Percentiles rank a stretch among this genome's conserved stretches.
These are phyloP conservation scores for Persicaria tinctoria DNA, from an alignment of 148 eudicot species.

Conservation along the genomic window DNA sequence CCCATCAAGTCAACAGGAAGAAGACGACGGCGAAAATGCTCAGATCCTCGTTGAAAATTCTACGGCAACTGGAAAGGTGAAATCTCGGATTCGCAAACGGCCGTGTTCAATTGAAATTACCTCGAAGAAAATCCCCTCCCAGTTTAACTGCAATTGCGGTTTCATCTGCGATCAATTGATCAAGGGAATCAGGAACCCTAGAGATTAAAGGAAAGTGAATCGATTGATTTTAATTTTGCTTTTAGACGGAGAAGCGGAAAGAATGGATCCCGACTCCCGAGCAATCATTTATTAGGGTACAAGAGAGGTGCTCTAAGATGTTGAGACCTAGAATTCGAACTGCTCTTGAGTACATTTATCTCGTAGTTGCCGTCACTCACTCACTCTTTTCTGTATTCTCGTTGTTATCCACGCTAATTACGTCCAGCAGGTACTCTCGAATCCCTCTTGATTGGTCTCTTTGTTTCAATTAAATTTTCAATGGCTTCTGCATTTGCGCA, in stretches of 20 bases:
- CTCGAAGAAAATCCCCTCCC: not conserved
- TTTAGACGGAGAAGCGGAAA: not conserved
- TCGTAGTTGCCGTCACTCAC: slow-evolving; percentile 48
- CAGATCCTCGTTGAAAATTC: not conserved
- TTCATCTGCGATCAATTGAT: not conserved
- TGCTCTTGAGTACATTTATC: slow-evolving; percentile 62
- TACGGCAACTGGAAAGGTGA: not conserved
- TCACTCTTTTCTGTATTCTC: slow-evolving; percentile 63
- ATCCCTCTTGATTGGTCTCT: slow-evolving; percentile 2
- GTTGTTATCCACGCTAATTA: slow-evolving; percentile 98
- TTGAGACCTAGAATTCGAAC: slow-evolving; percentile 58
- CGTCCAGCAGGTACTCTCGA: slow-evolving; percentile 69
- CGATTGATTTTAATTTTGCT: not conserved
- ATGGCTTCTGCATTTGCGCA: not conserved
- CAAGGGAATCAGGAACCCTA: not conserved
- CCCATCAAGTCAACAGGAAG: not conserved
- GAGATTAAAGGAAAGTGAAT: not conserved
- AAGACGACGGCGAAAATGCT: not conserved
- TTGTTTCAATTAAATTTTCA: not conserved
- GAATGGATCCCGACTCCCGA: slow-evolving; percentile 96
- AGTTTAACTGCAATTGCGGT: not conserved
- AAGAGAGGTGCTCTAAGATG: slow-evolving; percentile 86
- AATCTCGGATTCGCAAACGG: not conserved
- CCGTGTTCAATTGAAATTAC: not conserved
- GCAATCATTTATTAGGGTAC: slow-evolving; percentile 88